A percentile compares a stretch with the other conserved stretches of the same genome.
Conservation (phyloP, 768 basidiomycete genomes). For the Hypholoma fasciculare region DNA sequence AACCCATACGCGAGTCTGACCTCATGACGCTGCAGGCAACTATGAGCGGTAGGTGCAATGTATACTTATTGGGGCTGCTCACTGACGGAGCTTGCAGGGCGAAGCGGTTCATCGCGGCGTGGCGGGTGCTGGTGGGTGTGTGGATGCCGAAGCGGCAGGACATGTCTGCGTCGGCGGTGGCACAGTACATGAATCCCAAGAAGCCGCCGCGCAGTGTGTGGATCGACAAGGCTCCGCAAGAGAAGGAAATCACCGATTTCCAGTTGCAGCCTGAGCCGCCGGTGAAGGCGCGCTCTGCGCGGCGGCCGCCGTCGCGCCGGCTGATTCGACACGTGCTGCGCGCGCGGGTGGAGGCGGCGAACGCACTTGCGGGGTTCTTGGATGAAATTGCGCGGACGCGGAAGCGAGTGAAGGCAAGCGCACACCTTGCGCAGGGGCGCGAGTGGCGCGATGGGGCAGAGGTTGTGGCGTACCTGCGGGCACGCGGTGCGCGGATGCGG, state of each 20-base stretch:
- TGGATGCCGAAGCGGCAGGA: conserved; percentile 90
- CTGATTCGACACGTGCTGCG: conserved; percentile 89
- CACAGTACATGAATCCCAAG: conserved; percentile 68
- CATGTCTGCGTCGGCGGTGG: conserved; percentile 69
- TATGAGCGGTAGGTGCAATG: conserved; percentile 67
- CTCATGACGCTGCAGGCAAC: conserved; percentile 48
- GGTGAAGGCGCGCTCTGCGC: conserved; percentile 34
- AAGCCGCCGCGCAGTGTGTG: conserved; percentile 71
- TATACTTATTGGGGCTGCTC: background rate
- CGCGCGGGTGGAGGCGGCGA: conserved; percentile 80
- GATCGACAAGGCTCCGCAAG: conserved; percentile 47
- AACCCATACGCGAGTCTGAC: conserved; percentile 1
- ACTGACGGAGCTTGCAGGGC: conserved; percentile 46
- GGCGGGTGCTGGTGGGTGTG: conserved; percentile 94
- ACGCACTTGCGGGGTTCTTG: conserved; percentile 73
- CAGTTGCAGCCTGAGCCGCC: conserved; percentile 40
- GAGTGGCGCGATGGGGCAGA: conserved; percentile 72
- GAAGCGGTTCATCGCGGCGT: conserved; percentile 89
- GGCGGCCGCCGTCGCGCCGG: conserved; percentile 72
- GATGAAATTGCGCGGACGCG: conserved; percentile 53
- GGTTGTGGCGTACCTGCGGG: conserved; percentile 69
- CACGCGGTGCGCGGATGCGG: conserved; percentile 72
- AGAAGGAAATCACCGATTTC: conserved; percentile 23
- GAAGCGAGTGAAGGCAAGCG: conserved; percentile 44
- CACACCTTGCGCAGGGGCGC: conserved; percentile 43